A percentile compares a stretch with the other conserved stretches of the same genome.
phyloP scores from a whole-genome alignment of 371 early-diverging fungal genomes.

The Phascolomyces articulosus region DNA sequence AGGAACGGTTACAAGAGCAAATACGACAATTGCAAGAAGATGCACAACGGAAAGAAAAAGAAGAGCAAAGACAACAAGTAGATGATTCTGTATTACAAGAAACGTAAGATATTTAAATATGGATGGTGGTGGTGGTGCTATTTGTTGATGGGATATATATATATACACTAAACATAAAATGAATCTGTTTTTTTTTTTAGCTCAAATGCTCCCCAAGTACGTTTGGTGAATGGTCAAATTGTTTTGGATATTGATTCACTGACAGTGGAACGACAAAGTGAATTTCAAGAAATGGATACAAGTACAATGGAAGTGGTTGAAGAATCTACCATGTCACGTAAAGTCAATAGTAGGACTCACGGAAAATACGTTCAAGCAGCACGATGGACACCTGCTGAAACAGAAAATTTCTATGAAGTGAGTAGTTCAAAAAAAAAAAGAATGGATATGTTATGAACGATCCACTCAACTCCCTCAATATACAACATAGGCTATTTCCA shows the following conservation, averaged over 20 bases:
- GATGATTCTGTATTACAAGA: slow-evolving; percentile 27
- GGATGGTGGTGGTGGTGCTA: neutral
- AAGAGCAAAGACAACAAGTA: slow-evolving; percentile 17
- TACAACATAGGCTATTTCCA: slow-evolving; percentile 56
- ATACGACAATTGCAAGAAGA: slow-evolving; percentile 25
- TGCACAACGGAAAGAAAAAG: slow-evolving; percentile 9
- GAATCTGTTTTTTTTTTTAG: too few relatives aligned
- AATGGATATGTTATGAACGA: too few relatives aligned
- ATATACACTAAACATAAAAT: too few relatives aligned
- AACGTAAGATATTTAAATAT: slow-evolving; percentile 18
- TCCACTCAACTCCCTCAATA: too few relatives aligned
- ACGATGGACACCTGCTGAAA: slow-evolving; percentile 63
- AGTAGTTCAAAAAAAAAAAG: slow-evolving; percentile 1
- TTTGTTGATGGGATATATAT: neutral
- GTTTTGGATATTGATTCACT: slow-evolving; percentile 67
- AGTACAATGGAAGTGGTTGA: slow-evolving; percentile 69
- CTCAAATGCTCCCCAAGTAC: slow-evolving; percentile 62
- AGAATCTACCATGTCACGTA: slow-evolving; percentile 58
- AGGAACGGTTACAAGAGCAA: slow-evolving; percentile 15
- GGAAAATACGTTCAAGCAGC: slow-evolving; percentile 37
- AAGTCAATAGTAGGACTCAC: slow-evolving; percentile 62
- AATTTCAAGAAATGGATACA: slow-evolving; percentile 24
- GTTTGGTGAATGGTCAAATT: slow-evolving; percentile 66
- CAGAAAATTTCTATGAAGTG: slow-evolving; percentile 66
- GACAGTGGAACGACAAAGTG: slow-evolving; percentile 41